Conservation (phyloP, 805 yeast genomes). For the Pichia thaimueangensis region DNA sequence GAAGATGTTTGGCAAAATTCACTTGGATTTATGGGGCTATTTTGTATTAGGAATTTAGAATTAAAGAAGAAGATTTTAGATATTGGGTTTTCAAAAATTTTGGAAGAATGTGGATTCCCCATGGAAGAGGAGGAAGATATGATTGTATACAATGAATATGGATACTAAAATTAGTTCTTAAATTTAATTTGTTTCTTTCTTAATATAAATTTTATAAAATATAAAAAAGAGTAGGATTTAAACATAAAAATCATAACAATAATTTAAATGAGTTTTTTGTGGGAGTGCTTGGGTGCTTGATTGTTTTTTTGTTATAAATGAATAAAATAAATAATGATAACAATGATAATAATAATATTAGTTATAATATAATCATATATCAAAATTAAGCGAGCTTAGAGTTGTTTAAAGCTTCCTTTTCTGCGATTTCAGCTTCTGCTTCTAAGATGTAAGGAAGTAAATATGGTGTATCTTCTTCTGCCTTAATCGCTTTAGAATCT, state of each 20-base stretch:
- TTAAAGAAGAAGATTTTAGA: slow-evolving; percentile 40
- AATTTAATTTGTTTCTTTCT: no score
- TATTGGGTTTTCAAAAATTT: slow-evolving; percentile 46
- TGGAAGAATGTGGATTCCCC: slow-evolving; percentile 62
- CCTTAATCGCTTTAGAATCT: slow-evolving; percentile 64
- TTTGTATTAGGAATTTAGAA: slow-evolving; percentile 66
- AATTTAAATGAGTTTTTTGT: no score
- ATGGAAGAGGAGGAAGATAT: slow-evolving; percentile 42
- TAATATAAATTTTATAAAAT: no score
- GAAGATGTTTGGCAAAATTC: slow-evolving; percentile 65
- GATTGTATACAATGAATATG: slow-evolving; percentile 53
- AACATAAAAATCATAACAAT: no score
- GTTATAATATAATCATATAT: no score
- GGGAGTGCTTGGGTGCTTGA: no score
- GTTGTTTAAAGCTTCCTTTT: slow-evolving; percentile 85
- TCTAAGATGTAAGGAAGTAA: slow-evolving; percentile 85
- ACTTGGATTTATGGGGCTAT: slow-evolving; percentile 71
- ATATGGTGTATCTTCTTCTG: slow-evolving; percentile 78
- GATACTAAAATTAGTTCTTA: slow-evolving; percentile 42
- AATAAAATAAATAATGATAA: no score
- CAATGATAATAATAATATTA: no score
- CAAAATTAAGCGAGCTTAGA: slow-evolving; percentile 33
- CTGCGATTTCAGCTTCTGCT: slow-evolving; percentile 87
- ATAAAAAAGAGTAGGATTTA: no score
- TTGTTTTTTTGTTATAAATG: no score